Evolutionary conservation across 2,329 filamentous ascomycete genomes (phyloP).

Genomic region (Sclerotinia glacialis): DNA sequence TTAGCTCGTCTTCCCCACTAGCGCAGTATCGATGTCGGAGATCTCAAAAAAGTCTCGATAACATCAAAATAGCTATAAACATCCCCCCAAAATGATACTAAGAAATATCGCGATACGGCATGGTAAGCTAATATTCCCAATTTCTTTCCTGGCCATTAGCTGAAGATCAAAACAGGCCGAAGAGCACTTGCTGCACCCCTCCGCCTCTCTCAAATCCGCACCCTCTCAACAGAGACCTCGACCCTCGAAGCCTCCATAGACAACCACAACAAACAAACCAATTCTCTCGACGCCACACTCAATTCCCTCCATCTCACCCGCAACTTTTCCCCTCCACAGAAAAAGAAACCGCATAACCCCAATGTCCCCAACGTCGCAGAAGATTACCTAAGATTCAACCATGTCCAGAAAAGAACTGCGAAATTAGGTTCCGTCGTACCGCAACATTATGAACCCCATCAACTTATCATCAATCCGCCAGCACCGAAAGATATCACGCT

Average conservation of each 20-base stretch:
- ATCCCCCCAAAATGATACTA: slow-evolving; percentile 51
- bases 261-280: slow-evolving; percentile 23
- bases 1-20: slow-evolving; percentile 24
- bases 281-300: slow-evolving; percentile 30
- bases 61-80: slow-evolving; percentile 13
- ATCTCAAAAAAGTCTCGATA: slow-evolving; percentile 34
- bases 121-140: slow-evolving; percentile 43
- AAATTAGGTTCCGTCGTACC: slow-evolving; percentile 50
- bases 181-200: slow-evolving; percentile 50
- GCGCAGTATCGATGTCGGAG: slow-evolving; percentile 26
- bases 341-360: neutral
- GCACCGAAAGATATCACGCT: slow-evolving; percentile 77
- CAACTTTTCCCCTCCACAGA: slow-evolving; percentile 24
- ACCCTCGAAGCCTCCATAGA: slow-evolving; percentile 24
- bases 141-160: slow-evolving; percentile 22
- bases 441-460: slow-evolving; percentile 61
- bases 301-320: slow-evolving; percentile 30
- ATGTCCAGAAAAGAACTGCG: slow-evolving; percentile 47
- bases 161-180: slow-evolving; percentile 46
- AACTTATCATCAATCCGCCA: slow-evolving; percentile 70
- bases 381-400: slow-evolving; percentile 31
- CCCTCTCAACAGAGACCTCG: slow-evolving; percentile 39
- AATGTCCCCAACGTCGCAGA: slow-evolving; percentile 21
- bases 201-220: slow-evolving; percentile 42
- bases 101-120: slow-evolving; percentile 54